These are phyloP conservation scores for Onygenales sp. DNA, from an alignment of 2,329 filamentous ascomycete species.

Conservation along the genomic window DNA sequence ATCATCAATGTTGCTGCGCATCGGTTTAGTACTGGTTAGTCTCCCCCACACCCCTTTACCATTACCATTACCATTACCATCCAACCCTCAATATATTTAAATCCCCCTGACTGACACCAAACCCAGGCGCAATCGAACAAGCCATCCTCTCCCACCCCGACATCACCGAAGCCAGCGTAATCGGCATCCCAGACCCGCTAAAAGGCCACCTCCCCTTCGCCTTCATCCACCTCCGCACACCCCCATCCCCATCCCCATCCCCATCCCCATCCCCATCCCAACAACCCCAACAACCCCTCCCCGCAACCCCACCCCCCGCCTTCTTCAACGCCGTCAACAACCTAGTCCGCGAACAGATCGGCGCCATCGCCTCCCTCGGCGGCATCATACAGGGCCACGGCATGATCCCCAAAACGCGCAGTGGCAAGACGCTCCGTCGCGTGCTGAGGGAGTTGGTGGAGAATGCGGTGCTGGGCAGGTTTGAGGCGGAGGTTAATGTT, in stretches of 20 bases:
- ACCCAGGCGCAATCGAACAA: constrained; percentile 73
- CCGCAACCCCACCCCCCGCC: constrained; percentile 28
- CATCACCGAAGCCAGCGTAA: constrained; percentile 76
- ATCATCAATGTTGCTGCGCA: constrained; percentile 95
- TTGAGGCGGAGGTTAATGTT: constrained; percentile 60
- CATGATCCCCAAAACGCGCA: constrained; percentile 85
- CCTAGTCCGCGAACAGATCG: constrained; percentile 69
- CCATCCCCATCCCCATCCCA: constrained; percentile 13
- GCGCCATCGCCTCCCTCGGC: constrained; percentile 74
- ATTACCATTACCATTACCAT: background rate
- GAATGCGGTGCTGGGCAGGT: constrained; percentile 65
- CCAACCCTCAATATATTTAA: background rate
- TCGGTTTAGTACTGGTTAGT: constrained; percentile 71
- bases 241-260: background rate
- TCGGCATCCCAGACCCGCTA: constrained; percentile 72
- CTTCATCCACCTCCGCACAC: constrained; percentile 57
- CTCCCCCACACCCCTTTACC: background rate
- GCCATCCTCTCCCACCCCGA: constrained; percentile 71
- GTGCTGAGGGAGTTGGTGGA: constrained; percentile 77
- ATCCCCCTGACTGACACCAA: background rate
- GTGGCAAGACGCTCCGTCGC: constrained; percentile 80
- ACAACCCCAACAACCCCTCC: constrained; percentile 21
- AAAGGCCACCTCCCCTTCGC: constrained; percentile 92
- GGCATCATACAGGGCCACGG: constrained; percentile 76
- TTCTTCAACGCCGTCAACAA: constrained; percentile 37